These are phyloP conservation scores for Neofusicoccum parvum DNA, from an alignment of 2,329 filamentous ascomycete species.

Conservation along the genomic window DNA sequence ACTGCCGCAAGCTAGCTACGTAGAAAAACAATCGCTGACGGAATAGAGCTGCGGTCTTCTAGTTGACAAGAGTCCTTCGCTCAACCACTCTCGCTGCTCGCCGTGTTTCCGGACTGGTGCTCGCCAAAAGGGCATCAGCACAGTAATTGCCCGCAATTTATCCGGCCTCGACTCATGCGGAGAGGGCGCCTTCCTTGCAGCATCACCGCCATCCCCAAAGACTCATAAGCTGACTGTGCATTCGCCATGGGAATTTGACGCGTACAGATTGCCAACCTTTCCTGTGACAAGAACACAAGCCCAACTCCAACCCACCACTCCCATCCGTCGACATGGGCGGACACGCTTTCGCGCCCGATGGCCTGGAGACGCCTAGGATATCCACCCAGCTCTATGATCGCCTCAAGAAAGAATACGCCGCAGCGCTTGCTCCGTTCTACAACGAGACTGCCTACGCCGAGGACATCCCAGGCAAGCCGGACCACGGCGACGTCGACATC, in stretches of 20 bases:
- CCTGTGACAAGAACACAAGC: too few relatives aligned
- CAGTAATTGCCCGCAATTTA: not conserved
- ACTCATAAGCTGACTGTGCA: not conserved
- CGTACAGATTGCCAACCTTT: not conserved
- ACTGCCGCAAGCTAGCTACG: too few relatives aligned
- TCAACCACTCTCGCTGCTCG: too few relatives aligned
- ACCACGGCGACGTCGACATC: constrained; percentile 75
- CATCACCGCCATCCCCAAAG: too few relatives aligned
- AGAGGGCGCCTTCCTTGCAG: too few relatives aligned
- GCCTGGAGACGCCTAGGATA: constrained; percentile 7
- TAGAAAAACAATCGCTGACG: too few relatives aligned
- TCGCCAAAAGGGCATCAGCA: too few relatives aligned
- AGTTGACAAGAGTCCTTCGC: too few relatives aligned
- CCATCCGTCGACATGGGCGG: constrained; percentile 1
- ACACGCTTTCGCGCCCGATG: not conserved
- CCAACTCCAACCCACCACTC: not conserved
- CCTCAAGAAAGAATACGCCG: constrained; percentile 51
- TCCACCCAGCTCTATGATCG: constrained; percentile 54
- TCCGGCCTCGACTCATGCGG: not conserved
- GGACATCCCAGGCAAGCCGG: constrained; percentile 68
- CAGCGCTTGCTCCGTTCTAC: constrained; percentile 56
- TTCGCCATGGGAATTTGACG: not conserved
- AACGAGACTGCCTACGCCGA: constrained; percentile 60
- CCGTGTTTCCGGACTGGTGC: too few relatives aligned
- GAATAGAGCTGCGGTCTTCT: too few relatives aligned